Base-by-base conservation (phyloP, 208 protist species). In the Trypanosoma vivax region DNA sequence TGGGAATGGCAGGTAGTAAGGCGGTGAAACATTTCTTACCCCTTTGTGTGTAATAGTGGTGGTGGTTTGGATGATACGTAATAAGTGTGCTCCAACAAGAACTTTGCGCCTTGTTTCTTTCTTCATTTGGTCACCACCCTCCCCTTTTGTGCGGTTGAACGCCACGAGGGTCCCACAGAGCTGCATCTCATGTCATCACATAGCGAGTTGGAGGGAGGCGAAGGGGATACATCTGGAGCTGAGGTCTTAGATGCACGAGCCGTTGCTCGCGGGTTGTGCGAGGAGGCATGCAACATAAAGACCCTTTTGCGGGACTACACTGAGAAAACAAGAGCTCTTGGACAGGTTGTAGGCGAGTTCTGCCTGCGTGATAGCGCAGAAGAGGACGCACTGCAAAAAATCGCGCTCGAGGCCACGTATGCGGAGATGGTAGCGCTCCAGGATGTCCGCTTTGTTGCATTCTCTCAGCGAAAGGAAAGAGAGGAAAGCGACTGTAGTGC, bases 271-370 rank as follows among this genome's bases (percentile, higher is more conserved):
- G 29, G 6, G 21, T 10, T 63, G 9, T 49, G 30, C 30, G 29
- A 48, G 21, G 61, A 74, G 41, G 72, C 72, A 4, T 60, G 46
- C 9, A 53, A 54, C 33, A 65, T 79, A 24, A 66, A 74, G 37
- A 21, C 57, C 19, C 61, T 79, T 29, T 57, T 79, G 38, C 40
- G 38, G 29, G 50, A 47, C 2, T 67, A 66, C 31, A 42, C 57
- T 18, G 33, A 66, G 27, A 61, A 63, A n/a, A 51, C 50, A 34
- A 50, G 50, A 9, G 19, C 13, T 4, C 41, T 79, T 33, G 51
- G 65, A 31, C 46, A 41, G 18, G 66, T 66, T 13, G 66, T 79
- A 2, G 50, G 24, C 0, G 72, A 51, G 13, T 74, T 79, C 67
- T 50, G 65, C 3, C 13, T 57, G 28, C 40, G 68, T 24, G 72